A percentile compares a stretch with the other conserved stretches of the same genome.
Evolutionary conservation across 2,329 filamentous ascomycete species (phyloP).

Genomic region (Calycina marina): DNA sequence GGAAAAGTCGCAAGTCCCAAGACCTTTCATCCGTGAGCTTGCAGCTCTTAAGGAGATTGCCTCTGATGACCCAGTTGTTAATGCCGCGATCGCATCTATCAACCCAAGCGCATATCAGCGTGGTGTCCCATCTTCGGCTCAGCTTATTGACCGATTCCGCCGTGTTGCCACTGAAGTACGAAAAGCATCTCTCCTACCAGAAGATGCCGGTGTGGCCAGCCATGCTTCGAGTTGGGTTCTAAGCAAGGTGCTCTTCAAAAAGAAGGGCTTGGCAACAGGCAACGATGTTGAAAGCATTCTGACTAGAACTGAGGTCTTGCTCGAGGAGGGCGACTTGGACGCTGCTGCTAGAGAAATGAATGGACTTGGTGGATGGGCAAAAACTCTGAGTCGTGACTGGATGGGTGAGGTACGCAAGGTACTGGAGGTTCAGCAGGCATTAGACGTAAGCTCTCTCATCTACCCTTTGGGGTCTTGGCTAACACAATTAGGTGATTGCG

Average conservation of each 20-base stretch:
- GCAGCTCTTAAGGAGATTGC: conserved; percentile 91
- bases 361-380: conserved; percentile 80
- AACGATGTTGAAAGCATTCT: conserved; percentile 90
- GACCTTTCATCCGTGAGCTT: conserved; percentile 82
- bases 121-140: conserved; percentile 68
- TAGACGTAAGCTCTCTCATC: conserved; percentile 58
- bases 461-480: background rate
- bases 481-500: conserved; percentile 55
- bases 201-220: conserved; percentile 85
- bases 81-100: conserved; percentile 91
- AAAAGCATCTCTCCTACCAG: conserved; percentile 83
- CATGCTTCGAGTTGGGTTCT: conserved; percentile 83
- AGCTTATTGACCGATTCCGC: conserved; percentile 91
- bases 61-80: conserved; percentile 68
- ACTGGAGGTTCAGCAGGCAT: conserved; percentile 86
- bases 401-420: conserved; percentile 79
- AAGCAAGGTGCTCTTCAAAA: conserved; percentile 93
- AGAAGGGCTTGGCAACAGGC: conserved; percentile 69
- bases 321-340: conserved; percentile 90
- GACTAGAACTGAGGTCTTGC: conserved; percentile 71
- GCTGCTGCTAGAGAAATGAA: conserved; percentile 92
- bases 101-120: conserved; percentile 88
- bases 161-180: conserved; percentile 83
- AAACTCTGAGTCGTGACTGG: conserved; percentile 91
- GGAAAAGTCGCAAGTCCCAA: conserved; percentile 56